Base-by-base conservation (phyloP, 257 asterid species). In the Lycium barbarum region DNA sequence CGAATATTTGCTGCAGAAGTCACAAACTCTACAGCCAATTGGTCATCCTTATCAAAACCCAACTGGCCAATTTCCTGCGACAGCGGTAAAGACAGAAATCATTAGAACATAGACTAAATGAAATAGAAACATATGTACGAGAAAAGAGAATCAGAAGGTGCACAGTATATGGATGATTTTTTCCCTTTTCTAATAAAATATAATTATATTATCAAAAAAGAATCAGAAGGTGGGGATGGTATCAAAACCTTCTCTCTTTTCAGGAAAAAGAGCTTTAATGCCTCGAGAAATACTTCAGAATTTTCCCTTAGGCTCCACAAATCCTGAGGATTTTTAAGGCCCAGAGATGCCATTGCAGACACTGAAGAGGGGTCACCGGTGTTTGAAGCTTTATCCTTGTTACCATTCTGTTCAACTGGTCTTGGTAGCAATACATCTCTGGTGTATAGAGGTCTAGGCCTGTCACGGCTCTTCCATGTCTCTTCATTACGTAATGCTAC, bases 1-100 rank as follows among this genome's bases (percentile, higher is more conserved):
- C 99, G 92, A 86, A 97, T 95, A 88, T 97, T 97, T 85, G 99
- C 99, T 0, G 99, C 99, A 85, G 99, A 98, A 71, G 99, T 94
- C 55, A 97, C 98, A 90, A 97, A 89, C 87, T 97, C 99, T 49
- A 97, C 99, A 67, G 99, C 98, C 86, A 97, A 91, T 90, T 97
- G 99, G 85, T 97, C 99, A 51, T 97, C 99, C 91, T 97, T 97
- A 90, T 97, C 99, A 83, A 97, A 97, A 88, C 90, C 88, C 94
- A 97, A 89, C 90, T 91, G 94, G 85, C 99, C 99, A 83, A 97
- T 88, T 67, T 97, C 99, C 99, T 97, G 92, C 61, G 65, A 55
- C 61, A 87, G 81, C 7, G 80, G 53, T 40, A 51, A 20, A 14
- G 87, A 84, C 38, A 18, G 12, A 22, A 83, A 65, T 65, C 17